Conservation (phyloP, 75 land plant species). For the Selaginella moellendorffii region DNA sequence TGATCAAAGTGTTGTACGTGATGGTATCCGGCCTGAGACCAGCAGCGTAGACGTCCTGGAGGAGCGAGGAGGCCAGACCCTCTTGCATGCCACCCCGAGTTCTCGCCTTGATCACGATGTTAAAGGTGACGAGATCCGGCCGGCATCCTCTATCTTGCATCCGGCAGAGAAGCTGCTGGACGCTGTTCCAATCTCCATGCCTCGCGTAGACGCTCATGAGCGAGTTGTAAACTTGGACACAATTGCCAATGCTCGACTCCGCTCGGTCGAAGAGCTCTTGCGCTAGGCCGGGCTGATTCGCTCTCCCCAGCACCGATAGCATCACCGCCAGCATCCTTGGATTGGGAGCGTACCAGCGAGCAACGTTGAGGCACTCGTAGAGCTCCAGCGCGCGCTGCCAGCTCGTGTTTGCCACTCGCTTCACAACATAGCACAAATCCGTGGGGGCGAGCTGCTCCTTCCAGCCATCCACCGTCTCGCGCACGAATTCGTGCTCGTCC, state of each 20-base stretch:
- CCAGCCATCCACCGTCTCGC: slow-evolving; percentile 56
- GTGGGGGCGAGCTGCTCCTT: slow-evolving; percentile 53
- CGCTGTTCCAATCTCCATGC: slow-evolving; percentile 45
- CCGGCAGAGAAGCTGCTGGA: slow-evolving; percentile 43
- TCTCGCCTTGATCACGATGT: slow-evolving; percentile 80
- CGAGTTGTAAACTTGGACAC: slow-evolving; percentile 85
- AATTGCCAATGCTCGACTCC: slow-evolving; percentile 28
- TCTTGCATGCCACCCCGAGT: slow-evolving; percentile 43
- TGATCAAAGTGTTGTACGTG: slow-evolving; percentile 83
- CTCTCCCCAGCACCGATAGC: slow-evolving; percentile 54
- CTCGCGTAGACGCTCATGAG: slow-evolving; percentile 93
- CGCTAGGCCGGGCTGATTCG: slow-evolving; percentile 48
- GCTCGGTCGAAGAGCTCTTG: slow-evolving; percentile 55
- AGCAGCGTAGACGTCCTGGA: slow-evolving; percentile 51
- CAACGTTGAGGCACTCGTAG: slow-evolving; percentile 77
- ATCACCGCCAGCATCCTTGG: slow-evolving; percentile 66
- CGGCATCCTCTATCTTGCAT: slow-evolving; percentile 52
- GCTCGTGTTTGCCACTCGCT: slow-evolving; percentile 44
- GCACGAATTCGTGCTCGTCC: slow-evolving; percentile 33
- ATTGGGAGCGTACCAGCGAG: slow-evolving; percentile 55
- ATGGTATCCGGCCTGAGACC: slow-evolving; percentile 69
- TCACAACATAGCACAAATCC: slow-evolving; percentile 59
- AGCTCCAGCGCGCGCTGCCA: slow-evolving; percentile 86
- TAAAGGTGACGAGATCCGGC: slow-evolving; percentile 77
- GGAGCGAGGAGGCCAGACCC: slow-evolving; percentile 46